Evolutionary conservation across 345 rosid species (phyloP).

Genomic region (Aegle marmelos): DNA sequence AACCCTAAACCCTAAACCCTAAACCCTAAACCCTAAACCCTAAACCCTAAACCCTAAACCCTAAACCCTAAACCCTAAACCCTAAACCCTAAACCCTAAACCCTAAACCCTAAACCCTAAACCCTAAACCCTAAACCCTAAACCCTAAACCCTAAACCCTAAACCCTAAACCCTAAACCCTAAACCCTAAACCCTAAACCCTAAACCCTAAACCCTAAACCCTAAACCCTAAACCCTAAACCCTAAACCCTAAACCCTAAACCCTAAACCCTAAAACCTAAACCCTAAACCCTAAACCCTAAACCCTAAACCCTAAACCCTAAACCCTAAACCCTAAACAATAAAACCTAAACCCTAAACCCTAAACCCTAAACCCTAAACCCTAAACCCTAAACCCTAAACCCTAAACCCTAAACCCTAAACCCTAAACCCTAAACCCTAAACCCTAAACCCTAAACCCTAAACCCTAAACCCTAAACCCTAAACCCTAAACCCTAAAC

Average conservation of each 20-base stretch:
- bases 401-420: slow-evolving; percentile 23
- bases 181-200: neutral
- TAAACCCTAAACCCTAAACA: slow-evolving; percentile 9
- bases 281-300: neutral
- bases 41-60: slow-evolving; percentile 19
- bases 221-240: slow-evolving; percentile 11
- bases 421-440: slow-evolving; percentile 14
- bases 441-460: slow-evolving; percentile 21
- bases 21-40: slow-evolving; percentile 18
- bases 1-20: slow-evolving; percentile 12
- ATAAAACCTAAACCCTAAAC: slow-evolving; percentile 2
- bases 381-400: slow-evolving; percentile 19
- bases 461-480: slow-evolving; percentile 19
- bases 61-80: slow-evolving; percentile 21
- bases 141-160: neutral
- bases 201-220: slow-evolving; percentile 1
- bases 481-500: slow-evolving; percentile 22
- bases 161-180: slow-evolving; percentile 11
- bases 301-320: neutral
- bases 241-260: slow-evolving; percentile 6
- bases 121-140: neutral
- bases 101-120: slow-evolving; percentile 7
- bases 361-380: slow-evolving; percentile 16
- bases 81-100: slow-evolving; percentile 5
- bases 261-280: neutral